Evolutionary conservation across 2,329 filamentous ascomycete species (phyloP).

Genomic region (Aspergillus sp.): DNA sequence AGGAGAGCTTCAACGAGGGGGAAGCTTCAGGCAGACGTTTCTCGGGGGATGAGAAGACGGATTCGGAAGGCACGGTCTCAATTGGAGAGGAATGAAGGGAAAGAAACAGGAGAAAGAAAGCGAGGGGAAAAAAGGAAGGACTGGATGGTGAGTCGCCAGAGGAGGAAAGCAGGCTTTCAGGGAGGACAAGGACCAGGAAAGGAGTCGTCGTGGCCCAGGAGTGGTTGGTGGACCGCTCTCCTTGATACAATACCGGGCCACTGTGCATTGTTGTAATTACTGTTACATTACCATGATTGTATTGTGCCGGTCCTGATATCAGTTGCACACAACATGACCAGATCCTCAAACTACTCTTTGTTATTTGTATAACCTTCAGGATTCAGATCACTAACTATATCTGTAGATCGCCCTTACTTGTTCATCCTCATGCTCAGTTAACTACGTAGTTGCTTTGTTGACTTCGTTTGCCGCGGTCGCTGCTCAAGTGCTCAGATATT

Average conservation of each 20-base stretch:
- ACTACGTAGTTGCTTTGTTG: too few species aligned
- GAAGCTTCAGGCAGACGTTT: conserved; percentile 27
- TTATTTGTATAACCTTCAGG: too few species aligned
- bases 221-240: conserved; percentile 24
- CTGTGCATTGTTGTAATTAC: conserved; percentile 4
- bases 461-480: too few species aligned
- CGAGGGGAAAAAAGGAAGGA: conserved; percentile 34
- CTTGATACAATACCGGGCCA: conserved; percentile 18
- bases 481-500: too few species aligned
- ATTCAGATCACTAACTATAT: too few species aligned
- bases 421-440: too few species aligned
- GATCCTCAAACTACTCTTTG: too few species aligned
- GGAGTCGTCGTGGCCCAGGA: conserved; percentile 28
- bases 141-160: conserved; percentile 17
- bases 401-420: too few species aligned
- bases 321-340: too few species aligned
- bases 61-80: conserved; percentile 32
- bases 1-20: conserved; percentile 32
- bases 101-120: conserved; percentile 36
- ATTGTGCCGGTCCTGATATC: too few species aligned
- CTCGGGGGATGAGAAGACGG: conserved; percentile 25
- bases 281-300: background rate
- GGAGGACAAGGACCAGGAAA: conserved; percentile 26
- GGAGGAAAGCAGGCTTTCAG: conserved; percentile 22
- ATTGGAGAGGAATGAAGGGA: conserved; percentile 22